Conservation (phyloP, 768 basidiomycete species). For the Serendipita sp. region DNA sequence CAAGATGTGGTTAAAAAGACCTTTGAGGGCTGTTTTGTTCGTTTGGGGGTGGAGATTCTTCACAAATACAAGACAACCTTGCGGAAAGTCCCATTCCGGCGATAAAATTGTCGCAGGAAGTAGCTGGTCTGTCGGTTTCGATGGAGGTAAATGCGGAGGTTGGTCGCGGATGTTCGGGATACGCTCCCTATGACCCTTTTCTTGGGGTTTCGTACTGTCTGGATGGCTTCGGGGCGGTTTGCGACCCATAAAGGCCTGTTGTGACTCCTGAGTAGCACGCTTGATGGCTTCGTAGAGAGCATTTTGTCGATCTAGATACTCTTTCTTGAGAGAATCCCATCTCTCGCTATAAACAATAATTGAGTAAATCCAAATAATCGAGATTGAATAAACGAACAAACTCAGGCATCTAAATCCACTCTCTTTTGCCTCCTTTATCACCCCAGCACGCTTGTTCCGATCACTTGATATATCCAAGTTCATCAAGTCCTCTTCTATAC, state of each 20-base stretch:
- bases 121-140: not conserved
- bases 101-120: not conserved
- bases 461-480: constrained; percentile 7
- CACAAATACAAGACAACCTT: constrained; percentile 50
- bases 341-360: constrained; percentile 24
- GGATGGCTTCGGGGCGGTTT: too few species aligned
- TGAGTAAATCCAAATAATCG: not conserved
- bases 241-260: not conserved
- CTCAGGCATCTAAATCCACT: constrained; percentile 41
- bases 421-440: constrained; percentile 26
- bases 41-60: constrained; percentile 56
- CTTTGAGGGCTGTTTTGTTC: constrained; percentile 64
- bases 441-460: not conserved
- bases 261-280: constrained; percentile 3
- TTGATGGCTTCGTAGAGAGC: constrained; percentile 34
- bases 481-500: not conserved
- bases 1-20: constrained; percentile 35
- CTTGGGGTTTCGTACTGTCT: not conserved
- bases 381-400: not conserved
- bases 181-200: not conserved
- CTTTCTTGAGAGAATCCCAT: constrained; percentile 50
- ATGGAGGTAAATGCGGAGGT: not conserved
- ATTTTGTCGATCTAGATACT: constrained; percentile 51
- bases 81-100: constrained; percentile 27
- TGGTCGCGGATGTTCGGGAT: not conserved